Evolutionary conservation across 1,139 yeast species (phyloP).

Genomic region (Spencermartinsiella ligniputridi): DNA sequence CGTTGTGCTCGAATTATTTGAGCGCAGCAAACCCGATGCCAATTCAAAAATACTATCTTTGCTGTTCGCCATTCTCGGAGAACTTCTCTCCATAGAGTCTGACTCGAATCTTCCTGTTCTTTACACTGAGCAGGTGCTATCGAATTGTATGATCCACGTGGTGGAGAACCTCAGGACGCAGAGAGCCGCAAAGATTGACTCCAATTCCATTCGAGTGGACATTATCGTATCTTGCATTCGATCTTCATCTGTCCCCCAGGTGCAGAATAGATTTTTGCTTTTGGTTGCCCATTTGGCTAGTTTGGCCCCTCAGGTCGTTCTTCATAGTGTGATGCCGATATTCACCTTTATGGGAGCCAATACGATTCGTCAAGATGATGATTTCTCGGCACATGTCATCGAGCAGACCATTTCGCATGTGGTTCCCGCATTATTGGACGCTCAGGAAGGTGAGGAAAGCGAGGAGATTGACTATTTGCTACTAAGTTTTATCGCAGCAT

Average conservation of each 20-base stretch:
- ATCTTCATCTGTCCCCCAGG: constrained; percentile 86
- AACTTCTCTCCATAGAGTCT: constrained; percentile 79
- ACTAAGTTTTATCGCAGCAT: constrained; percentile 87
- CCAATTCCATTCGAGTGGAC: constrained; percentile 80
- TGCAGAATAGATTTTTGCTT: constrained; percentile 79
- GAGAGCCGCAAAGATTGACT: constrained; percentile 42
- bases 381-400: constrained; percentile 85
- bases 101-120: constrained; percentile 90
- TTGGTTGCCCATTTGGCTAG: constrained; percentile 86
- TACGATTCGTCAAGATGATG: constrained; percentile 94
- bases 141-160: constrained; percentile 75
- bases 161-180: constrained; percentile 42
- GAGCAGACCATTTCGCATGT: constrained; percentile 89
- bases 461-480: constrained; percentile 80
- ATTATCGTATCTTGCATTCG: constrained; percentile 87
- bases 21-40: constrained; percentile 44
- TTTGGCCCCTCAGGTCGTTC: constrained; percentile 81
- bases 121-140: constrained; percentile 86
- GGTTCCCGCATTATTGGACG: constrained; percentile 79
- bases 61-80: constrained; percentile 68
- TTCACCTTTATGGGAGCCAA: constrained; percentile 99
- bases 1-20: constrained; percentile 73
- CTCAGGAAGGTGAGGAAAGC: constrained; percentile 43
- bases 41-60: constrained; percentile 46
- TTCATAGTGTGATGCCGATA: constrained; percentile 97